A percentile compares a stretch with the other conserved stretches of the same genome.
phyloP scores from a whole-genome alignment of 495 filamentous ascomycete species.

The Aspergillus hancockii region DNA sequence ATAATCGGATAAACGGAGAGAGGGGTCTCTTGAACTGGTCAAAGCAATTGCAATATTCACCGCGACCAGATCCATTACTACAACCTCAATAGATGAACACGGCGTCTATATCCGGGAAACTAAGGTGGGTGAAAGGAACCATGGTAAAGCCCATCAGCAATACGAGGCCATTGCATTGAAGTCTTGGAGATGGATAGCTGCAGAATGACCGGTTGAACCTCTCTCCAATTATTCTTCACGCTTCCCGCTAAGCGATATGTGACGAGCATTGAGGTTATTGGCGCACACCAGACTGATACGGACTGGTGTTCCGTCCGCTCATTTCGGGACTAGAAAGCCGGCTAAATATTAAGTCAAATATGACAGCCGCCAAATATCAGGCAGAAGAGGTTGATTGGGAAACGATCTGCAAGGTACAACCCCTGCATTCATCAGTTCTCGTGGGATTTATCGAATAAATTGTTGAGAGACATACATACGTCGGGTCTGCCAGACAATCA shows the following conservation, averaged over 20 bases:
- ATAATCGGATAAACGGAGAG: neutral
- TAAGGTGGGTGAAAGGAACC: too few relatives aligned
- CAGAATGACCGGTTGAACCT: neutral
- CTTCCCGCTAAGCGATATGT: neutral
- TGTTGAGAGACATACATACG: conserved; percentile 1
- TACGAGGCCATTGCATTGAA: neutral
- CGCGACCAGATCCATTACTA: too few relatives aligned
- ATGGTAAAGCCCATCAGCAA: neutral
- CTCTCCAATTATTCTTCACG: neutral
- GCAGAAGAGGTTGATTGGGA: conserved; percentile 13
- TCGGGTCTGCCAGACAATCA: neutral
- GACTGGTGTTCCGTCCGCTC: neutral
- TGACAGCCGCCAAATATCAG: conserved; percentile 3
- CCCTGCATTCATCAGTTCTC: neutral
- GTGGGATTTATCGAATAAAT: neutral
- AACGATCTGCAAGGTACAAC: conserved; percentile 24
- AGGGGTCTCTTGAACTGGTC: neutral
- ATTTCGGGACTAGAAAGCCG: conserved; percentile 6
- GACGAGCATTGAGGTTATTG: neutral
- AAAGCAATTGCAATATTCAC: too few relatives aligned
- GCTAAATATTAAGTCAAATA: conserved; percentile 15
- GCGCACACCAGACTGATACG: neutral
- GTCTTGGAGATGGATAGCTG: neutral
- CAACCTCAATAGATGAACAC: too few relatives aligned
- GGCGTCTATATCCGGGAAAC: too few relatives aligned